Evolutionary conservation across 345 rosid species (phyloP), one percentile per base, ranked within the genome.

Genomic region (Excoecaria agallocha): DNA sequence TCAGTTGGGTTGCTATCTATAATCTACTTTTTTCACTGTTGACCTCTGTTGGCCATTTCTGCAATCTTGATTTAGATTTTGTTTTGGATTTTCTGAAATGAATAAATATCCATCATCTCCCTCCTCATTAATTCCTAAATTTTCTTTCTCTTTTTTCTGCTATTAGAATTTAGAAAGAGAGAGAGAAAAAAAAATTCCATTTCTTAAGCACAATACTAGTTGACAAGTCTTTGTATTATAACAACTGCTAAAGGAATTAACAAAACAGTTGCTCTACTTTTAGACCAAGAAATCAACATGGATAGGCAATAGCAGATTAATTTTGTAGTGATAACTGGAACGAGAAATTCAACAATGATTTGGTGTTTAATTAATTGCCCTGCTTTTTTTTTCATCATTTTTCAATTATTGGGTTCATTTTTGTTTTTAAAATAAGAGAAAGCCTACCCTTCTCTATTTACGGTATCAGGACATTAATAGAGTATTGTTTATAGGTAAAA

Each of bases 1-100:
- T 37, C 82, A 63, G 74, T 62, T 65, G 52, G 74, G 84, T 81
- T 71, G 78, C 84, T 48, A 68, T 79, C 86, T 62, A 52, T 49
- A 46, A 58, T 56, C 63, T 68, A 74, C 80, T 78, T 79, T 81
- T 75, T 79, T 13, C 58, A 57, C 73, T 82, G 84, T 74, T 76
- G 78, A 81, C 76, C 66, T 56, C 65, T 71, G 52, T 71, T 73
- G 70, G 24, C 64, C 69, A 49, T 55, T 68, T 78, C 74, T 66
- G 61, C 22, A 41, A 75, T 80, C 76, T 74, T 51, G 57, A 69
- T 52, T 66, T 49, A 68, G 82, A 79, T 82, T 76, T 77, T 77
- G 71, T 69, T 30, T 76, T 64, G 79, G 82, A 77, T 76, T 82
- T 69, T 77, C 43, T 62, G 66, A 38, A 75, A 30, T 30, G 2